Evolutionary conservation across 139 green algal species (phyloP).

Genomic region (Chlorella sorokiniana): DNA sequence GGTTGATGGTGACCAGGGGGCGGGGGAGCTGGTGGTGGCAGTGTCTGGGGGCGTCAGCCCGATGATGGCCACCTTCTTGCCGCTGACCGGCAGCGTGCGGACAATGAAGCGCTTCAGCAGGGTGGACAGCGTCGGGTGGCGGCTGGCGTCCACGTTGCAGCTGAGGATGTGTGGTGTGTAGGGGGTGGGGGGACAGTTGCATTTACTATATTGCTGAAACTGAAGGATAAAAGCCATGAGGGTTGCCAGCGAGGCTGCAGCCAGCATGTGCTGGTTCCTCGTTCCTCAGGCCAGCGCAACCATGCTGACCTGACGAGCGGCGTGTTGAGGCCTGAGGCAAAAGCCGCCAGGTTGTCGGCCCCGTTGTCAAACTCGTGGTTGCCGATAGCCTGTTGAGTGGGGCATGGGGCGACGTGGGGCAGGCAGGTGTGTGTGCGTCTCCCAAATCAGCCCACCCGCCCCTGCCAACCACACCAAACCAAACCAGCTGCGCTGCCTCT

Average conservation of each 20-base stretch:
- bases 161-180: neutral
- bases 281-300: too few species aligned
- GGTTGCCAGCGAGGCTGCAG: too few species aligned
- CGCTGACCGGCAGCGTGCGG: conserved; percentile 7
- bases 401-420: neutral
- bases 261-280: too few species aligned
- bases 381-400: neutral
- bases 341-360: neutral
- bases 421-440: neutral
- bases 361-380: conserved; percentile 21
- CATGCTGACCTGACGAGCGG: conserved; percentile 18
- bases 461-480: too few species aligned
- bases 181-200: too few species aligned
- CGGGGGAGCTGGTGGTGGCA: conserved; percentile 3
- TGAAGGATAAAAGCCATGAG: too few species aligned
- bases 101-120: conserved; percentile 36
- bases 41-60: conserved; percentile 35
- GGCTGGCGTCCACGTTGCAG: conserved; percentile 45
- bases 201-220: too few species aligned
- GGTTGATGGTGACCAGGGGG: conserved; percentile 27
- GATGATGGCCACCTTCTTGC: conserved; percentile 33
- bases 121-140: neutral
- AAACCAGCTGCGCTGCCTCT: too few species aligned
- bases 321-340: conserved; percentile 7
- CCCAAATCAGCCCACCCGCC: too few species aligned